A percentile compares a stretch with the other conserved stretches of the same genome.
Evolutionary conservation across 768 basidiomycete species (phyloP).

Genomic region (Coprinopsis cinerea): DNA sequence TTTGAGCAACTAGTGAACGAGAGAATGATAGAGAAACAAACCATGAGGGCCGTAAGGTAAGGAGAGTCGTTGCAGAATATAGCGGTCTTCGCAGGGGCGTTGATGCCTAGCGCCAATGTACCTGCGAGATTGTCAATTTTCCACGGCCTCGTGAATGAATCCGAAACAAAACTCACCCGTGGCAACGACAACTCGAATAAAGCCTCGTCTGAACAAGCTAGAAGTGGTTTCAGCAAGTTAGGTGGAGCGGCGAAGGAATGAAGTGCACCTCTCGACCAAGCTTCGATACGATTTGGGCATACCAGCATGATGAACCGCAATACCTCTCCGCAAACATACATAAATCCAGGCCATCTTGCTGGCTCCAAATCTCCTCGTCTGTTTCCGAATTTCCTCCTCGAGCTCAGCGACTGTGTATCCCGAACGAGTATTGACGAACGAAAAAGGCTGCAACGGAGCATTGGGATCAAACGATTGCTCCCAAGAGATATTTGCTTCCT

Average conservation of each 20-base stretch:
- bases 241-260: neutral
- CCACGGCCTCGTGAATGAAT: neutral
- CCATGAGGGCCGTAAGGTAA: slow-evolving; percentile 55
- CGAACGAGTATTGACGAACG: slow-evolving; percentile 42
- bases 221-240: neutral
- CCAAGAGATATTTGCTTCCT: slow-evolving; percentile 28
- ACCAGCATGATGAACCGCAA: slow-evolving; percentile 66
- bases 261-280: slow-evolving; percentile 46
- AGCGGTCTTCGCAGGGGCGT: slow-evolving; percentile 63
- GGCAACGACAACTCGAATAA: slow-evolving; percentile 59
- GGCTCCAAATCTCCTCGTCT: slow-evolving; percentile 32
- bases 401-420: slow-evolving; percentile 44
- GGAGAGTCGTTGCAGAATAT: slow-evolving; percentile 62
- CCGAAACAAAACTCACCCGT: slow-evolving; percentile 35
- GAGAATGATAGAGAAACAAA: slow-evolving; percentile 20
- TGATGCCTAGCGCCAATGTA: slow-evolving; percentile 69
- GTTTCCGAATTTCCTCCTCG: slow-evolving; percentile 36
- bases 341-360: slow-evolving; percentile 39
- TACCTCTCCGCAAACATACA: slow-evolving; percentile 41
- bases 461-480: slow-evolving; percentile 51
- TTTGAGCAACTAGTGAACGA: slow-evolving; percentile 3
- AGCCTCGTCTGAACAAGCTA: slow-evolving; percentile 58
- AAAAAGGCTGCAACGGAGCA: slow-evolving; percentile 54
- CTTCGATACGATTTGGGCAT: slow-evolving; percentile 59
- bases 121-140: slow-evolving; percentile 26